phyloP scores from a whole-genome alignment of 768 basidiomycete species.

The Arthromyces matolae region DNA sequence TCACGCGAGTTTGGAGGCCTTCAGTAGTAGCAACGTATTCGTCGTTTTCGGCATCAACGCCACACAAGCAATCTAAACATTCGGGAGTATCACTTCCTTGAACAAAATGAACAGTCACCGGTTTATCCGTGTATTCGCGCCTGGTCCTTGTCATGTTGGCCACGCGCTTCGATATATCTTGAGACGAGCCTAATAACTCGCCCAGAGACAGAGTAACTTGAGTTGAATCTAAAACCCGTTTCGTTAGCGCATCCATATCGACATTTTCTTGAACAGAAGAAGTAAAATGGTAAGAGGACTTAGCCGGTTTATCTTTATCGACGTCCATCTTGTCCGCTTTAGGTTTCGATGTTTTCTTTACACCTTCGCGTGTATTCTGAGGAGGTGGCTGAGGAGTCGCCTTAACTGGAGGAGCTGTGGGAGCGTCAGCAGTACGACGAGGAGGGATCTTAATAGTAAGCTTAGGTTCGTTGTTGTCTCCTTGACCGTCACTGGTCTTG shows the following conservation, averaged over 20 bases:
- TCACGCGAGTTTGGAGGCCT: not conserved
- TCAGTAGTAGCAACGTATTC: not conserved
- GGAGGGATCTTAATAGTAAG: not conserved
- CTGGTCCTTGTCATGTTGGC: conserved; percentile 8
- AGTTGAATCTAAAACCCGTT: not conserved
- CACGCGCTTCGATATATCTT: conserved; percentile 9
- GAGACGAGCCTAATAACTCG: not conserved
- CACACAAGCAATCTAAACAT: too few relatives aligned
- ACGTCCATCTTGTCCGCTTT: not conserved
- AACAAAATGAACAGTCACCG: not conserved
- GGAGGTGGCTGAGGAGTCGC: not conserved
- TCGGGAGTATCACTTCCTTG: not conserved
- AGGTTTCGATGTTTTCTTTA: not conserved
- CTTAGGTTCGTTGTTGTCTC: not conserved
- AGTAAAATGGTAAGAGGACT: conserved; percentile 5
- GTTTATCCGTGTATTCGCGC: conserved; percentile 7
- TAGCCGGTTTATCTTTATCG: not conserved
- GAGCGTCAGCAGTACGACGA: not conserved
- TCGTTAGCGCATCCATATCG: not conserved
- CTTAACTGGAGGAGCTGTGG: not conserved
- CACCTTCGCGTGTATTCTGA: not conserved
- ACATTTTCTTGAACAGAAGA: conserved; percentile 1
- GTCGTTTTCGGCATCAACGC: not conserved
- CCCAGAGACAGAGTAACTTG: not conserved
- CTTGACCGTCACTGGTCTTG: too few relatives aligned